phyloP scores from a whole-genome alignment of 345 rosid species.

The Acer negundo region DNA sequence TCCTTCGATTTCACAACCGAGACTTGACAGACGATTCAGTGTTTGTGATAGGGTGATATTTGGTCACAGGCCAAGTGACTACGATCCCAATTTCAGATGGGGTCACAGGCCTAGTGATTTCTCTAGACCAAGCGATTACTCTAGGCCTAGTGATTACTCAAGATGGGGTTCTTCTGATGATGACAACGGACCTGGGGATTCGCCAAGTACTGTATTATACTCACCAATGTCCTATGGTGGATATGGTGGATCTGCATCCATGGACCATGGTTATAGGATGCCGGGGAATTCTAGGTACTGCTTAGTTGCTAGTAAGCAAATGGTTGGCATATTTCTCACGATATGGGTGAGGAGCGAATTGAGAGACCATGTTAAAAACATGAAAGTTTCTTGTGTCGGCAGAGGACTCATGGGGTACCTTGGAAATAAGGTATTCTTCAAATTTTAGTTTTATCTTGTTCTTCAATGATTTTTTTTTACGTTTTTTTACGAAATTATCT shows the following conservation, averaged over 20 bases:
- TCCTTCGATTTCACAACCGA: constrained; percentile 62
- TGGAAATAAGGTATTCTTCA: constrained; percentile 81
- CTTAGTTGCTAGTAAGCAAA: constrained; percentile 89
- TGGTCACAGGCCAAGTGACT: constrained; percentile 81
- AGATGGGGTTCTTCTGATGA: constrained; percentile 96
- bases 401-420: constrained; percentile 99
- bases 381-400: constrained; percentile 97
- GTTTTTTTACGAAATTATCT: not conserved
- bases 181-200: constrained; percentile 86
- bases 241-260: constrained; percentile 49
- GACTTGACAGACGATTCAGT: constrained; percentile 79
- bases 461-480: not conserved
- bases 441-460: constrained; percentile 16
- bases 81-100: constrained; percentile 56
- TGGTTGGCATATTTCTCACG: constrained; percentile 96
- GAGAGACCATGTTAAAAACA: constrained; percentile 80
- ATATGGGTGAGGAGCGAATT: constrained; percentile 93
- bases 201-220: constrained; percentile 77
- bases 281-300: constrained; percentile 83
- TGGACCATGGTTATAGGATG: constrained; percentile 62
- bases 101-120: constrained; percentile 72
- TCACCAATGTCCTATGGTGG: constrained; percentile 74
- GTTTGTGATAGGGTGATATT: constrained; percentile 92
- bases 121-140: constrained; percentile 84
- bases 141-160: constrained; percentile 88